Base-by-base conservation (phyloP, 768 basidiomycete species). In the Phaffia australis region DNA sequence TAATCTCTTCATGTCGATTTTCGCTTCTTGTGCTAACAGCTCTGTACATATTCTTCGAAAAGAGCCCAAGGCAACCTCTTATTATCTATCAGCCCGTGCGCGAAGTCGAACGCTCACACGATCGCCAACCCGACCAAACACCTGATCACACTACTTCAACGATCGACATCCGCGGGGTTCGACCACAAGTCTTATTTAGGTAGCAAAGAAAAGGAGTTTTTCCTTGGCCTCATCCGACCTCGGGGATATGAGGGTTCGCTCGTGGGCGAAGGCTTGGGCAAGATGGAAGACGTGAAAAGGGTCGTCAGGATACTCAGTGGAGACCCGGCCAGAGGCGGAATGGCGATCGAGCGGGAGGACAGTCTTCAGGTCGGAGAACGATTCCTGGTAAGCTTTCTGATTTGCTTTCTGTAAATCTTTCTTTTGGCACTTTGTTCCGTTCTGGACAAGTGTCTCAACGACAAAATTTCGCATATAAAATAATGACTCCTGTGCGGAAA, bases 121-220 rank as follows among this genome's bases (percentile, higher is more conserved):
- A 58, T 35, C 57, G 21, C 57, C 27, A 58, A 58, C 57, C 57
- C 57, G 46, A 58, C 57, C n/a, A 30, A 46, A 32, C 57, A 58
- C 9, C 57, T 58, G 1, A 30, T 58, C 29, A n/a, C 57, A 7
- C 57, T 58, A 2, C 57, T 58, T 30, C 32, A 58, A n/a, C 2
- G 29, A 25, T 32, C 57, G 46, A 25, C 57, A n/a, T 15, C 57
- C 57, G 35, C 35, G 6, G 35, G 35, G 11, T 42, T 42, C 35
- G 35, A 42, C 35, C 35, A 42, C 11, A 42, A 42, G 11, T 42
- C 35, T 42, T 42, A 42, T 5, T 32, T 46, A 30, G 32, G 32
- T 21, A 46, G 57, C 29, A 58, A 58, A 23, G 57, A 58, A 21
- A 58, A 58, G 19, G 57, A 58, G 21, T 58, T 58, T 23, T 58